Conservation (phyloP, 495 filamentous ascomycete genomes). For the Trichoderma parareesei region DNA sequence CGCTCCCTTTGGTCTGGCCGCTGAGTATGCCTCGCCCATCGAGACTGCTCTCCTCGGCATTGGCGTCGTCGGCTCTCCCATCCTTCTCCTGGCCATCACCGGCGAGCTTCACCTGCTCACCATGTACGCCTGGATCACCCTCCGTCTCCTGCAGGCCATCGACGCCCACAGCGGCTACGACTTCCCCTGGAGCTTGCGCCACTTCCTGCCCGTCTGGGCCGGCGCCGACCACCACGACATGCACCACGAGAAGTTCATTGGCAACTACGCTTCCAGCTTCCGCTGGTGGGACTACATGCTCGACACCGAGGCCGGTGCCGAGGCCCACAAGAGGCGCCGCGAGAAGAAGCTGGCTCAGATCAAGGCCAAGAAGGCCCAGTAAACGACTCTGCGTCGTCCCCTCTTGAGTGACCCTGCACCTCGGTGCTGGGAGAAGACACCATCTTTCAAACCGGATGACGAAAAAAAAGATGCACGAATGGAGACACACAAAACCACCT, state of each 20-base stretch:
- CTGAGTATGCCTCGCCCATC: constrained; percentile 96
- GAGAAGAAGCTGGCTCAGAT: constrained; percentile 64
- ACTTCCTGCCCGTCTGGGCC: constrained; percentile 96
- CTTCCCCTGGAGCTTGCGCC: constrained; percentile 92
- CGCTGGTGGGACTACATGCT: constrained; percentile 96
- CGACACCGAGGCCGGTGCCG: constrained; percentile 87
- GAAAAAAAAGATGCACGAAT: neutral
- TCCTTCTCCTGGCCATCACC: constrained; percentile 78
- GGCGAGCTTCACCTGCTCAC: constrained; percentile 87
- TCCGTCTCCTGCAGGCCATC: constrained; percentile 93
- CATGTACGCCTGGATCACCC: constrained; percentile 95
- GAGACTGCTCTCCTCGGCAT: constrained; percentile 97
- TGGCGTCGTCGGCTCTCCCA: constrained; percentile 74
- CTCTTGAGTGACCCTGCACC: neutral
- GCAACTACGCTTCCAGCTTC: constrained; percentile 96
- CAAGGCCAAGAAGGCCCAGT: constrained; percentile 56
- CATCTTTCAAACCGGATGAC: neutral
- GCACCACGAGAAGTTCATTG: constrained; percentile 95
- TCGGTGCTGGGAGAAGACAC: neutral
- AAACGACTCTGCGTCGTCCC: constrained; percentile 17
- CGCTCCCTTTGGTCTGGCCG: constrained; percentile 90
- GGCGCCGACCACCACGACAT: constrained; percentile 94
- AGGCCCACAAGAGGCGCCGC: constrained; percentile 74
- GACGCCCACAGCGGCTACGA: constrained; percentile 97
- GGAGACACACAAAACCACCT: neutral